phyloP scores from a whole-genome alignment of 129 eudicot species.

The Chrysanthemum makinoi region DNA sequence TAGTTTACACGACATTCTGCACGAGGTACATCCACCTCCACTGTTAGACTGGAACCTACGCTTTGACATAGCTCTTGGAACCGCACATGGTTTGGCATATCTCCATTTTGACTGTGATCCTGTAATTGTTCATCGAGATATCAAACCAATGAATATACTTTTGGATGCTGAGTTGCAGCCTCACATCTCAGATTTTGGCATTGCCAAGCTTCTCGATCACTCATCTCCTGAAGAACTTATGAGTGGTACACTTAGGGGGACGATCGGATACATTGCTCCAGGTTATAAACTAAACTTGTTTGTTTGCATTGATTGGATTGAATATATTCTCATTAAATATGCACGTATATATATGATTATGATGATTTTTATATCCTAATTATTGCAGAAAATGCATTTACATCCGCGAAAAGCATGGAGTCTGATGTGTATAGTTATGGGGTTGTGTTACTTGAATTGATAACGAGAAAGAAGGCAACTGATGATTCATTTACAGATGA shows the following conservation, averaged over 20 bases:
- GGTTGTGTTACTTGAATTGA: conserved; percentile 70
- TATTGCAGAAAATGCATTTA: conserved; percentile 71
- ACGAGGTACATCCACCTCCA: conserved; percentile 43
- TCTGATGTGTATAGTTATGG: conserved; percentile 94
- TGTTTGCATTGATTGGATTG: neutral
- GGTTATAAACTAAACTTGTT: conserved; percentile 34
- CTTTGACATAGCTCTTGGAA: conserved; percentile 70
- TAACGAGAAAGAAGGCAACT: conserved; percentile 66
- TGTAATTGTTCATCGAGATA: conserved; percentile 73
- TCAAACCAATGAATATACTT: conserved; percentile 81
- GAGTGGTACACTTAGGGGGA: conserved; percentile 55
- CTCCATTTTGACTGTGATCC: conserved; percentile 89
- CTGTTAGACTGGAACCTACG: conserved; percentile 61
- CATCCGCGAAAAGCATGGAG: conserved; percentile 54
- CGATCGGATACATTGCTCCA: conserved; percentile 88
- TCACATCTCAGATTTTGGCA: conserved; percentile 90
- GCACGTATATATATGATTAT: neutral
- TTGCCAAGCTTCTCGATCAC: conserved; percentile 85
- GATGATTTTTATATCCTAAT: neutral
- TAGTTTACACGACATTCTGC: conserved; percentile 79
- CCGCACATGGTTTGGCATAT: conserved; percentile 76
- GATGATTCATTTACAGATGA: conserved; percentile 45
- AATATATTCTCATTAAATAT: neutral
- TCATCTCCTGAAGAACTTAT: conserved; percentile 36
- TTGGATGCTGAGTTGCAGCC: conserved; percentile 82